A percentile compares a stretch with the other conserved stretches of the same genome.
These are phyloP conservation scores for Mycena latifolia DNA, from an alignment of 768 basidiomycete species.

Conservation along the genomic window DNA sequence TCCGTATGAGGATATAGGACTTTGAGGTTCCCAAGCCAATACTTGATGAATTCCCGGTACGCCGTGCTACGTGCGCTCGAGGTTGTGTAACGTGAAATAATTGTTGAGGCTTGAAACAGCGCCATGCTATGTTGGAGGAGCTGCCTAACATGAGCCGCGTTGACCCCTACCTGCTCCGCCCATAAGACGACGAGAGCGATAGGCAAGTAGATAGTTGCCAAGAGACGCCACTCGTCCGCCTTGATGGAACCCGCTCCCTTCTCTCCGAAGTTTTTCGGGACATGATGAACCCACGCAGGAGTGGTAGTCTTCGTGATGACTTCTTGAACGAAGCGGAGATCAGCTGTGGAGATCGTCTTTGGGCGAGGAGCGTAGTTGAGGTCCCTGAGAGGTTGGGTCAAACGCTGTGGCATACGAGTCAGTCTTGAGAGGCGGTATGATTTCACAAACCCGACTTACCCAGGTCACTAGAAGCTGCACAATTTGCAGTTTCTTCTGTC, in stretches of 20 bases:
- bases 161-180: constrained; percentile 32
- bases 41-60: constrained; percentile 31
- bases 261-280: constrained; percentile 44
- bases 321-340: constrained; percentile 31
- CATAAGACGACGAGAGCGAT: constrained; percentile 46
- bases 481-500: not conserved
- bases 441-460: too few relatives aligned
- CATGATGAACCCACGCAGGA: constrained; percentile 41
- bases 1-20: constrained; percentile 40
- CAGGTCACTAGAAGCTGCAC: too few relatives aligned
- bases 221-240: constrained; percentile 48
- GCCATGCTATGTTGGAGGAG: constrained; percentile 44
- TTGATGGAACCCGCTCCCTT: constrained; percentile 46
- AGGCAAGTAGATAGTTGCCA: constrained; percentile 47
- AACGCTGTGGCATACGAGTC: constrained; percentile 26
- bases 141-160: constrained; percentile 1
- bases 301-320: constrained; percentile 37
- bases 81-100: constrained; percentile 34
- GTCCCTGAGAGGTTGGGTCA: constrained; percentile 35
- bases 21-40: constrained; percentile 41
- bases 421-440: not conserved
- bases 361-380: constrained; percentile 34
- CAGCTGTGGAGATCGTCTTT: constrained; percentile 6
- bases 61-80: constrained; percentile 4
- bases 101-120: constrained; percentile 39